Percentiles rank a stretch among this genome's conserved stretches.
Conservation (phyloP, 352 stramenopile species). For the Pythium brachiatum region DNA sequence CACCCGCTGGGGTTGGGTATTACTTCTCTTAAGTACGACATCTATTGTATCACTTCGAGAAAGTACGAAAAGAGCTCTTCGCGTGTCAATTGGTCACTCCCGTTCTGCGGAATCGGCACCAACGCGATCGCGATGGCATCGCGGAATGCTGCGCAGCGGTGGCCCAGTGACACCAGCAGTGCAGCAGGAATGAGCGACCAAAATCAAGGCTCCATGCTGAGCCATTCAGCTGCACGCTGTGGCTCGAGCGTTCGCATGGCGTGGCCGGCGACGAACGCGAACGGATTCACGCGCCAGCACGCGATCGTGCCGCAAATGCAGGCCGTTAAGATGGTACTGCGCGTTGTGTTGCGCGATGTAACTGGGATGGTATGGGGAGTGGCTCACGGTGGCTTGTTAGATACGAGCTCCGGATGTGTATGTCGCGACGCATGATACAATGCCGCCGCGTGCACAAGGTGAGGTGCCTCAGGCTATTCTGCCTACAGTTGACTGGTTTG, state of each 20-base stretch:
- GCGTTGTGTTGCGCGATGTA: not conserved
- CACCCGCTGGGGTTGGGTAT: not conserved
- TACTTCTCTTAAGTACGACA: conserved; percentile 22
- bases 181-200: not conserved
- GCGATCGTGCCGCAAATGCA: not conserved
- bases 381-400: conserved; percentile 25
- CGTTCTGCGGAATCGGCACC: not conserved
- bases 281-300: conserved; percentile 11
- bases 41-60: conserved; percentile 10
- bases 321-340: conserved; percentile 11
- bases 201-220: not conserved
- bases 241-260: conserved; percentile 11
- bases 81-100: not conserved
- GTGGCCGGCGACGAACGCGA: conserved; percentile 17
- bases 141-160: not conserved
- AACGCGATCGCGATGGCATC: not conserved
- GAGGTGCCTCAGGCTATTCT: no score
- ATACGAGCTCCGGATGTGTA: conserved; percentile 57
- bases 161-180: not conserved
- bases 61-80: conserved; percentile 18
- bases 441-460: conserved; percentile 62
- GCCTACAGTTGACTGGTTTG: no score
- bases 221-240: not conserved
- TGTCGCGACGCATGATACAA: conserved; percentile 65
- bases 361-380: not conserved